A percentile compares a stretch with the other conserved stretches of the same genome.
These are phyloP conservation scores for Fraxinus sp. DNA, from an alignment of 305 asterid species.

Conservation along the genomic window DNA sequence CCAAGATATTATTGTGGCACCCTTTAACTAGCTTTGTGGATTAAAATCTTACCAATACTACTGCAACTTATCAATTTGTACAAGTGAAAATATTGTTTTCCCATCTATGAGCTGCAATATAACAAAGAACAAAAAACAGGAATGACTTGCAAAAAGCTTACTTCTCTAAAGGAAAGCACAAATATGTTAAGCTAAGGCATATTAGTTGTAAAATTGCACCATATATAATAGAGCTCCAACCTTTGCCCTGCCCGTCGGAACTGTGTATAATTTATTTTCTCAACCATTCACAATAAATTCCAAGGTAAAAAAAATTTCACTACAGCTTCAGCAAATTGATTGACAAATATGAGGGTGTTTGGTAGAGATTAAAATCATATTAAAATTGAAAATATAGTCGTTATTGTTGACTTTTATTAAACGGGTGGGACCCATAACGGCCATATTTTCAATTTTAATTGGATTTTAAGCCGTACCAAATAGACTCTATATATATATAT, in stretches of 20 bases:
- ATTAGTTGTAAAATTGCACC: not conserved
- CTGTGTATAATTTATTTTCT: not conserved
- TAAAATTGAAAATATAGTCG: no score
- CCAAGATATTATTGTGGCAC: not conserved
- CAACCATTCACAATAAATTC: constrained; percentile 1
- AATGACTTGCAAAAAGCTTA: not conserved
- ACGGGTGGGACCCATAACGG: no score
- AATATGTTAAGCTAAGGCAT: not conserved
- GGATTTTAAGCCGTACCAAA: no score
- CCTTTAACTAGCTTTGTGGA: not conserved
- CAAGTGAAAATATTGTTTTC: not conserved
- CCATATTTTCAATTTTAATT: no score
- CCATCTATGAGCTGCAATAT: not conserved
- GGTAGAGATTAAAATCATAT: no score
- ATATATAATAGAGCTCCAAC: not conserved
- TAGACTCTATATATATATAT: not conserved
- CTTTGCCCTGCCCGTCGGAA: not conserved
- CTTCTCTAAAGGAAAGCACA: not conserved
- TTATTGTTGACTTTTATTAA: no score
- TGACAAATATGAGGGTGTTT: no score
- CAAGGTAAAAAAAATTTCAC: not conserved
- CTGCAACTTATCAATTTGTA: not conserved
- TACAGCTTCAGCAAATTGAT: no score
- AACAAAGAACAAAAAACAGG: not conserved
- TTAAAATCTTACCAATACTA: not conserved